Percentiles rank a stretch among this genome's conserved stretches.
phyloP scores from a whole-genome alignment of 768 basidiomycete genomes.

The Rhodocollybia butyracea region DNA sequence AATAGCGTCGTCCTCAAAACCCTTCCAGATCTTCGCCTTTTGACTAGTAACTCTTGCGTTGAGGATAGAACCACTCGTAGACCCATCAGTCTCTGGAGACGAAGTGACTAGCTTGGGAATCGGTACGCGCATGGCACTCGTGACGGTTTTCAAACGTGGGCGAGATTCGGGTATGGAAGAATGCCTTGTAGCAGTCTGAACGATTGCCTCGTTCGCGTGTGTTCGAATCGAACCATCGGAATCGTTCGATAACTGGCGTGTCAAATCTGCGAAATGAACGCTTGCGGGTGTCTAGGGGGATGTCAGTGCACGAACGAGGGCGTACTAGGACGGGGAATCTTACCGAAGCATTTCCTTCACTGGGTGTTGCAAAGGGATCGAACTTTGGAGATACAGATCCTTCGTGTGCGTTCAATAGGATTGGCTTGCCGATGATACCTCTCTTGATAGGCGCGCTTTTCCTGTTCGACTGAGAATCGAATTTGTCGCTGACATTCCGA shows the following conservation, averaged over 20 bases:
- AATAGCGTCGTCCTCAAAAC: slow-evolving; percentile 25
- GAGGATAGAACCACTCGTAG: slow-evolving; percentile 9
- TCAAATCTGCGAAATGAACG: slow-evolving; percentile 38
- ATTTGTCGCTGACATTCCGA: slow-evolving; percentile 66
- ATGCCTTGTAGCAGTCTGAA: slow-evolving; percentile 39
- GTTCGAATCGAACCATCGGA: slow-evolving; percentile 29
- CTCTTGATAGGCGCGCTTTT: slow-evolving; percentile 25
- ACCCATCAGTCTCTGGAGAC: slow-evolving; percentile 22
- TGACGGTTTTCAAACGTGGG: slow-evolving; percentile 71
- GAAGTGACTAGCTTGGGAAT: slow-evolving; percentile 45
- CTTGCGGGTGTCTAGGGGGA: slow-evolving; percentile 28
- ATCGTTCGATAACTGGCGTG: slow-evolving; percentile 32
- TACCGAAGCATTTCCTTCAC: slow-evolving; percentile 36
- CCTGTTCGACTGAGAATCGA: slow-evolving; percentile 32
- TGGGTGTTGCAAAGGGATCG: slow-evolving; percentile 39
- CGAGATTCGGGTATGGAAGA: slow-evolving; percentile 23
- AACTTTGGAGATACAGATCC: neutral
- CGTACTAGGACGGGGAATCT: slow-evolving; percentile 42
- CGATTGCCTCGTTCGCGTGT: slow-evolving; percentile 42
- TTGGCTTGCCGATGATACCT: slow-evolving; percentile 61
- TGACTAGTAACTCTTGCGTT: slow-evolving; percentile 57
- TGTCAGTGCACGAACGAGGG: too few relatives aligned
- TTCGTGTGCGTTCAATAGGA: slow-evolving; percentile 22
- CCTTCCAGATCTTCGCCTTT: slow-evolving; percentile 52
- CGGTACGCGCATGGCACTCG: slow-evolving; percentile 63